These are phyloP conservation scores for Trichosporon sp. DNA, from an alignment of 1,284 basidiomycete genomes.

Conservation along the genomic window DNA sequence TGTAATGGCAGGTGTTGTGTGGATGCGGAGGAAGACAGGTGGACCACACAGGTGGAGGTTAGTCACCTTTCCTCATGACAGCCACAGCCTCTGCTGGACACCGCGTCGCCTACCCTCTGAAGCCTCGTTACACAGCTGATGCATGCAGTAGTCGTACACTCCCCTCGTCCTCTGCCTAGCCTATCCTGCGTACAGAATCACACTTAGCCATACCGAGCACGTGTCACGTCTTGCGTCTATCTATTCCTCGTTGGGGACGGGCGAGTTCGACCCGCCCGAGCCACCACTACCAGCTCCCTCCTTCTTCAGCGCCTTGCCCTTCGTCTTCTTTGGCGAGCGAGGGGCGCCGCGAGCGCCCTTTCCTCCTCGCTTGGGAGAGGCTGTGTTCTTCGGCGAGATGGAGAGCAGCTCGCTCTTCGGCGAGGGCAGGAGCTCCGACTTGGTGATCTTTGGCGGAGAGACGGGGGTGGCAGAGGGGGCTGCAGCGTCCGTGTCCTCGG, in stretches of 20 bases:
- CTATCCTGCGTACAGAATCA: neutral
- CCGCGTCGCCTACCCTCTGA: too few species aligned
- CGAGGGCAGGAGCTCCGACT: slow-evolving; percentile 11
- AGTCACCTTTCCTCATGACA: neutral
- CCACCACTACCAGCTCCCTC: neutral
- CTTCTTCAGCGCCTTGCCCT: slow-evolving; percentile 15
- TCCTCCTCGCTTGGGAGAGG: slow-evolving; percentile 1
- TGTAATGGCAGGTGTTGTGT: neutral
- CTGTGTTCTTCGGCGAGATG: slow-evolving; percentile 3
- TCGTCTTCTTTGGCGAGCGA: neutral
- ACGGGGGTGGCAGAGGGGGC: too few species aligned
- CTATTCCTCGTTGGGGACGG: neutral
- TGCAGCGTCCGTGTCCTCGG: slow-evolving; percentile 4
- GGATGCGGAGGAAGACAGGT: neutral
- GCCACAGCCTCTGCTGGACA: neutral
- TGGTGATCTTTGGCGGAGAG: slow-evolving; percentile 12
- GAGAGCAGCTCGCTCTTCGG: slow-evolving; percentile 13
- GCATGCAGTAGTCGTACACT: slow-evolving; percentile 19
- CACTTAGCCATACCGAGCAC: neutral
- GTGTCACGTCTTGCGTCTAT: neutral
- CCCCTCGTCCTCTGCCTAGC: neutral
- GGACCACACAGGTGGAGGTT: slow-evolving; percentile 12
- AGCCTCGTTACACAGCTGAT: neutral
- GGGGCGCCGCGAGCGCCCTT: slow-evolving; percentile 5
- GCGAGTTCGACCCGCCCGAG: neutral